A percentile compares a stretch with the other conserved stretches of the same genome.
phyloP scores from a whole-genome alignment of 805 yeast species.

The Wickerhamomyces queroliae region DNA sequence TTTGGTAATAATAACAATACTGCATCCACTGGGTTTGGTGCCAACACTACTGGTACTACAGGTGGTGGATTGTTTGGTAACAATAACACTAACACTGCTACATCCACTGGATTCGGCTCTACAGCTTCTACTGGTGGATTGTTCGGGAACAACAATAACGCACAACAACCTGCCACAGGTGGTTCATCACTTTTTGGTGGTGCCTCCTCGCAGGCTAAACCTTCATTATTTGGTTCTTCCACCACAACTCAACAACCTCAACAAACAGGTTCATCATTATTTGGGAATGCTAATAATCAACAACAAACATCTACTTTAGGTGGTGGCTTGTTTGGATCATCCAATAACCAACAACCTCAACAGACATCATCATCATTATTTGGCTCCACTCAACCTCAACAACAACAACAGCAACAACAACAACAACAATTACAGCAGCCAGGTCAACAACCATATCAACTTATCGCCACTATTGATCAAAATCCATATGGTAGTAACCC shows the following conservation, averaged over 20 bases:
- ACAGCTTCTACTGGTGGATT: constrained; percentile 27
- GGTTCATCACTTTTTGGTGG: constrained; percentile 28
- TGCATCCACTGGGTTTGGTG: constrained; percentile 1
- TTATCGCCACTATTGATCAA: constrained; percentile 30
- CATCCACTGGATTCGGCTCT: constrained; percentile 25
- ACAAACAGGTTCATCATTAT: constrained; percentile 20
- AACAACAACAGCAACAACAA: constrained; percentile 10
- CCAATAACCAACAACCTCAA: constrained; percentile 4
- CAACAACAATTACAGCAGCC: constrained; percentile 23
- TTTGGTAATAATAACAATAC: constrained; percentile 26
- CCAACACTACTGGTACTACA: constrained; percentile 12
- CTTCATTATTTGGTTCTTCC: constrained; percentile 2
- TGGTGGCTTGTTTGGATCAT: constrained; percentile 25
- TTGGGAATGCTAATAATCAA: constrained; percentile 28
- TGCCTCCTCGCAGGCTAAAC: constrained; percentile 6
- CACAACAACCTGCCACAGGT: constrained; percentile 10
- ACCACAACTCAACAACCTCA: constrained; percentile 2
- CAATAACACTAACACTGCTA: constrained; percentile 10
- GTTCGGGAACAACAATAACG: constrained; percentile 28
- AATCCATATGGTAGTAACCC: constrained; percentile 82
- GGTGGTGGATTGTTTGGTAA: constrained; percentile 30
- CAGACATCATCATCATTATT: constrained; percentile 16
- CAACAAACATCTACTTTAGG: constrained; percentile 6
- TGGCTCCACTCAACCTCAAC: constrained; percentile 11
- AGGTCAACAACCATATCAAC: constrained; percentile 19